These are phyloP conservation scores for Dimocarpus longan DNA, from an alignment of 345 rosid species.

Conservation along the genomic window DNA sequence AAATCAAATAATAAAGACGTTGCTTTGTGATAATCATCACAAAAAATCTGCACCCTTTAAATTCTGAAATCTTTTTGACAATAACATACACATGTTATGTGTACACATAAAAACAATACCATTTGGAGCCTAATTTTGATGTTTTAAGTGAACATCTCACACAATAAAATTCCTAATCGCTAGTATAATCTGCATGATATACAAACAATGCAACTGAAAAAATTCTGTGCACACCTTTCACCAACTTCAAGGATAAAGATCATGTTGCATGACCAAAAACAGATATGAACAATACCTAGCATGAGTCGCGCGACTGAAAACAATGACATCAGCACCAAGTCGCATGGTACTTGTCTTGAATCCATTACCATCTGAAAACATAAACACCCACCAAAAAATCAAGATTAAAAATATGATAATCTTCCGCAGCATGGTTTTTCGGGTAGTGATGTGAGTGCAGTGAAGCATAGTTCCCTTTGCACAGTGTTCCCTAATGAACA, in stretches of 20 bases:
- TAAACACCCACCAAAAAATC: conserved; percentile 11
- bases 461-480: not conserved
- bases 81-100: not conserved
- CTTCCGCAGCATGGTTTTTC: not conserved
- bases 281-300: conserved; percentile 48
- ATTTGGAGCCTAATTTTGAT: not conserved
- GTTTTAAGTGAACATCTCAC: not conserved
- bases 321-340: conserved; percentile 91
- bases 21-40: not conserved
- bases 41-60: not conserved
- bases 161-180: not conserved
- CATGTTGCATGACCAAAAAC: conserved; percentile 4
- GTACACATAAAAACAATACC: not conserved
- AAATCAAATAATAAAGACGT: not conserved
- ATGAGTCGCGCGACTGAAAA: conserved; percentile 64
- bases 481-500: not conserved
- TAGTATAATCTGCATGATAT: not conserved
- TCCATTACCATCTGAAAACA: conserved; percentile 91
- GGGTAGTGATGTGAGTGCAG: not conserved
- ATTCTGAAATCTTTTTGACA: not conserved
- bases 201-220: not conserved
- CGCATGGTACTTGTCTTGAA: conserved; percentile 99
- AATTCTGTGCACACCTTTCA: not conserved
- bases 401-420: not conserved
- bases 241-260: conserved; percentile 1